Evolutionary conservation across 768 basidiomycete genomes (phyloP).

Genomic region (Rhodotorula paludigena): DNA sequence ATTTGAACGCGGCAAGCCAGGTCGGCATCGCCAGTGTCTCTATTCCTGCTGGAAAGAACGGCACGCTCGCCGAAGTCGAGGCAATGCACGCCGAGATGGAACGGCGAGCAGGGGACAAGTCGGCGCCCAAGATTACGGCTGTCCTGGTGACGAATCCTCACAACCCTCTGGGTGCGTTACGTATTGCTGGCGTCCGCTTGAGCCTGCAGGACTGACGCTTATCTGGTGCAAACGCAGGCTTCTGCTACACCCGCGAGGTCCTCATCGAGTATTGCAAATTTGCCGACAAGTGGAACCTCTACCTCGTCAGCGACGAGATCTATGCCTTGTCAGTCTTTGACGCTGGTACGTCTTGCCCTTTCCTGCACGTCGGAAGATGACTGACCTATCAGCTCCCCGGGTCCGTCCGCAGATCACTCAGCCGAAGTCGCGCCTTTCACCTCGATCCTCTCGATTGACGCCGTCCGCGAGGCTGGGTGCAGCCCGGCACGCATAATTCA

Average conservation of each 20-base stretch:
- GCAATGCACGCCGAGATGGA: constrained; percentile 23
- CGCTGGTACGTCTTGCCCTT: too few species aligned
- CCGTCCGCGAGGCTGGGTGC: constrained; percentile 7
- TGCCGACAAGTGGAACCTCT: constrained; percentile 19
- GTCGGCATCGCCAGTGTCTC: constrained; percentile 17
- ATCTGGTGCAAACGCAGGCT: too few species aligned
- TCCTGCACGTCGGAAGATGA: too few species aligned
- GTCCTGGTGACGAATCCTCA: constrained; percentile 23
- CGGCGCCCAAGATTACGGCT: constrained; percentile 4
- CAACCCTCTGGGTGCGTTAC: constrained; percentile 25
- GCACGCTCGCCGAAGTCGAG: constrained; percentile 20
- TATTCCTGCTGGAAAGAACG: constrained; percentile 3
- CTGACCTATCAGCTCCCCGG: too few species aligned
- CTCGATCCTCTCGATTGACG: constrained; percentile 26
- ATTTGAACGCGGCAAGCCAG: constrained; percentile 11
- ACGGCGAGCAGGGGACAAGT: neutral
- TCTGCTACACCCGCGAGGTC: constrained; percentile 28
- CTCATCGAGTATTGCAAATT: constrained; percentile 22
- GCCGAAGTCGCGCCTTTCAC: neutral
- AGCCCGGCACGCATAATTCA: constrained; percentile 8
- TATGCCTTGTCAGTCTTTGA: constrained; percentile 12
- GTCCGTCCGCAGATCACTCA: neutral
- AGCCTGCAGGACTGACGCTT: too few species aligned
- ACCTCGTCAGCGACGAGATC: constrained; percentile 27
- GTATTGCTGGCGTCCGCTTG: too few species aligned